These are phyloP conservation scores for Pleurotus tuber-regium DNA, from an alignment of 768 basidiomycete genomes.

Conservation along the genomic window DNA sequence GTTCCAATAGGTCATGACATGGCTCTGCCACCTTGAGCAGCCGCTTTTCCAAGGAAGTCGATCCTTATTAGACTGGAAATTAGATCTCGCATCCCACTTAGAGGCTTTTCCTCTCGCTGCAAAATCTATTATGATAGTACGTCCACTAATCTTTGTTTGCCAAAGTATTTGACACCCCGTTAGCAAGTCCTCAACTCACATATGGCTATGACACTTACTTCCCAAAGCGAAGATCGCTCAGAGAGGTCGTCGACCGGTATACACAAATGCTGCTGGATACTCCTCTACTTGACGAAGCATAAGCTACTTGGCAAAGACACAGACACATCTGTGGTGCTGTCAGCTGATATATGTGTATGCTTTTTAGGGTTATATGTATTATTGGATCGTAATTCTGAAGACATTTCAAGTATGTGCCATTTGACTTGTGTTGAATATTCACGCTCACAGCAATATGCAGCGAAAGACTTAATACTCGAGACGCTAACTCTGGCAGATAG, in stretches of 20 bases:
- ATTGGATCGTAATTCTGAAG: slow-evolving; percentile 17
- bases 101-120: slow-evolving; percentile 11
- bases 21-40: slow-evolving; percentile 44
- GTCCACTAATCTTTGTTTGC: neutral
- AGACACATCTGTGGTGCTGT: slow-evolving; percentile 13
- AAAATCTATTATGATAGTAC: slow-evolving; percentile 25
- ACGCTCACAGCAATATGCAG: slow-evolving; percentile 17
- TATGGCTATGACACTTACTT: slow-evolving; percentile 1
- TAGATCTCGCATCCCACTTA: slow-evolving; percentile 1
- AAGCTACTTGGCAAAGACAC: slow-evolving; percentile 1
- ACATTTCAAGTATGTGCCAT: slow-evolving; percentile 19
- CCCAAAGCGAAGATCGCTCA: slow-evolving; percentile 19
- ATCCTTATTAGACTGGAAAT: slow-evolving; percentile 4
- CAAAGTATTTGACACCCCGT: neutral
- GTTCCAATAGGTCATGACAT: slow-evolving; percentile 46
- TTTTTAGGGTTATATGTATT: slow-evolving; percentile 29
- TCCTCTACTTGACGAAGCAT: slow-evolving; percentile 1
- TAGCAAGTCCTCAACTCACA: slow-evolving; percentile 10
- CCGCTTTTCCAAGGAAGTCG: slow-evolving; percentile 3
- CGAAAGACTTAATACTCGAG: slow-evolving; percentile 31
- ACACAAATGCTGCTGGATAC: neutral
- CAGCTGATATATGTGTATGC: slow-evolving; percentile 21
- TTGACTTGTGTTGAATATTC: neutral
- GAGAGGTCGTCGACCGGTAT: slow-evolving; percentile 24
- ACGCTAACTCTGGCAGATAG: slow-evolving; percentile 23